phyloP scores from a whole-genome alignment of 2,329 filamentous ascomycete species.

The Cephalotrichum gorgonifer region DNA sequence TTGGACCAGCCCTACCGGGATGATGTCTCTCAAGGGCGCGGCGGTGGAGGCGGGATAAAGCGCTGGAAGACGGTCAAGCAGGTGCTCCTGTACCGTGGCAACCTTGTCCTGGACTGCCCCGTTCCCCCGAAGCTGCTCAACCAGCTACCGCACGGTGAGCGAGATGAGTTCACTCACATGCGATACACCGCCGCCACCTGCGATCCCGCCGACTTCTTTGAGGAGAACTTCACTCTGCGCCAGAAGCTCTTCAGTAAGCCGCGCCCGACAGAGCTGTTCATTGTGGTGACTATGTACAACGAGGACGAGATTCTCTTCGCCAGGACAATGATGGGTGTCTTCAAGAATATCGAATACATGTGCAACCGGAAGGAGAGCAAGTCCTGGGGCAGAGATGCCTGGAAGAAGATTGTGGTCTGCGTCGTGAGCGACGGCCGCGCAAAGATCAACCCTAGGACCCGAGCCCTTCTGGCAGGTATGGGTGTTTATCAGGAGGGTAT shows the following conservation, averaged over 20 bases:
- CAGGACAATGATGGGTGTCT: slow-evolving; percentile 89
- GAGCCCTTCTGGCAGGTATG: slow-evolving; percentile 81
- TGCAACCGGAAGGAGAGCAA: slow-evolving; percentile 87
- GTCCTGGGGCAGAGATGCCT: slow-evolving; percentile 96
- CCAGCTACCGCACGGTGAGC: slow-evolving; percentile 81
- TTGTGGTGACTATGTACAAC: slow-evolving; percentile 98
- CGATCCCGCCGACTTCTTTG: slow-evolving; percentile 80
- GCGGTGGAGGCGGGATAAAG: slow-evolving; percentile 44
- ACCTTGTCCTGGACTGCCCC: slow-evolving; percentile 92
- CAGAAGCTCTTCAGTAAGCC: slow-evolving; percentile 89
- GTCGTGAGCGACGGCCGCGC: slow-evolving; percentile 93
- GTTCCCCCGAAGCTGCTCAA: slow-evolving; percentile 81
- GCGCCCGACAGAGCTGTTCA: slow-evolving; percentile 88
- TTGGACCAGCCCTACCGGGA: slow-evolving; percentile 15
- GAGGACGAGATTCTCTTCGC: slow-evolving; percentile 95
- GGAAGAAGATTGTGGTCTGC: slow-evolving; percentile 99
- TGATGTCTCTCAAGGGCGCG: background rate
- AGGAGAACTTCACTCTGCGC: slow-evolving; percentile 81
- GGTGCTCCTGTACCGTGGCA: slow-evolving; percentile 93
- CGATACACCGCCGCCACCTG: slow-evolving; percentile 92
- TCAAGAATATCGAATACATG: slow-evolving; percentile 99
- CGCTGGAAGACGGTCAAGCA: slow-evolving; percentile 99
- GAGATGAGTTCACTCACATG: slow-evolving; percentile 87
- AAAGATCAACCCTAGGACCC: slow-evolving; percentile 90
- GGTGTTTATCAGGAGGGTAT: slow-evolving; percentile 98